Conservation (phyloP, 352 stramenopile species). For the Blastocystis sp. region DNA sequence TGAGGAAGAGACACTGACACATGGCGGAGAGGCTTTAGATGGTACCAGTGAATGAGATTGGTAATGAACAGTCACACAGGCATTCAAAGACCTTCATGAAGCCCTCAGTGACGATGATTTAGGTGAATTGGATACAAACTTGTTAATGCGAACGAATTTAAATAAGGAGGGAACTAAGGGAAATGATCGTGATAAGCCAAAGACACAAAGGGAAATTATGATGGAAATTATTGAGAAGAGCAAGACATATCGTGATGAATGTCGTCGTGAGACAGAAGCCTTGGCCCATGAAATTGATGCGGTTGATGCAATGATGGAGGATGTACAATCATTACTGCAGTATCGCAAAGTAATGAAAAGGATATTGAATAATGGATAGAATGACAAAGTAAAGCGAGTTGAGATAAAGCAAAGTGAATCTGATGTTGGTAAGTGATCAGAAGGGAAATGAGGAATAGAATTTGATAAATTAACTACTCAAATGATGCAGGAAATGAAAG, state of each 20-base stretch:
- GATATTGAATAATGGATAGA: neutral
- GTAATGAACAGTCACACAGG: conserved; percentile 32
- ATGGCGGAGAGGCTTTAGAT: conserved; percentile 41
- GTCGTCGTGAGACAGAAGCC: conserved; percentile 21
- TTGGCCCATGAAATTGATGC: conserved; percentile 29
- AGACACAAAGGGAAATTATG: conserved; percentile 67
- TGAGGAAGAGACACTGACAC: conserved; percentile 43
- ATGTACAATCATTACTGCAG: conserved; percentile 42
- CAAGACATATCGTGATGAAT: conserved; percentile 44
- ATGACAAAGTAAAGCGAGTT: neutral
- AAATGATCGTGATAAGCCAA: conserved; percentile 2
- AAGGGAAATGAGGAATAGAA: neutral
- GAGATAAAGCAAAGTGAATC: too few relatives aligned
- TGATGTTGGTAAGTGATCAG: too few relatives aligned
- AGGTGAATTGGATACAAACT: conserved; percentile 16
- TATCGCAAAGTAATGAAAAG: conserved; percentile 31
- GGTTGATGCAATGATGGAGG: conserved; percentile 65
- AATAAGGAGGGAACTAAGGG: neutral
- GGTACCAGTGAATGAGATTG: neutral
- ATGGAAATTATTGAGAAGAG: conserved; percentile 69
- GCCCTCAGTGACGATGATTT: conserved; percentile 10
- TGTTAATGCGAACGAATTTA: conserved; percentile 45
- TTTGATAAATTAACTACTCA: conserved; percentile 22
- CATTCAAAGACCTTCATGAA: conserved; percentile 60
- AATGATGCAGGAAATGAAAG: conserved; percentile 3